phyloP scores from a whole-genome alignment of 768 basidiomycete species.

The Lactarius hatsudake region DNA sequence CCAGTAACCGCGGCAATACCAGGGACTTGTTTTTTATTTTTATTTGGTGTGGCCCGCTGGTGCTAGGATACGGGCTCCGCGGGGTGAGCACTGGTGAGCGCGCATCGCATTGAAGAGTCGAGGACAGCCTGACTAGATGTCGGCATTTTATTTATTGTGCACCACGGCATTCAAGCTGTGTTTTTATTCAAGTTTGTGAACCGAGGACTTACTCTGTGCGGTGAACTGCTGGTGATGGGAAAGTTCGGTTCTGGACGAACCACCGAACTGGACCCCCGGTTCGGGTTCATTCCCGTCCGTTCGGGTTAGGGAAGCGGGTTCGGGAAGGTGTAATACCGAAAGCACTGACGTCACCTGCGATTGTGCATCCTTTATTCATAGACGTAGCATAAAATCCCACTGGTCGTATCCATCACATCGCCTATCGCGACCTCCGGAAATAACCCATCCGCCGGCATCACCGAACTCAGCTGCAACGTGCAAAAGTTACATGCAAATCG shows the following conservation, averaged over 20 bases:
- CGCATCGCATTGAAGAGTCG: too few relatives aligned
- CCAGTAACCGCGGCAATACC: background rate
- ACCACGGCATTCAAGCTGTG: too few relatives aligned
- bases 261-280: too few relatives aligned
- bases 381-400: constrained; percentile 37
- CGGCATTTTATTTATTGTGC: background rate
- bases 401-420: constrained; percentile 35
- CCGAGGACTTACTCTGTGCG: too few relatives aligned
- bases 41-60: background rate
- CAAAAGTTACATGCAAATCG: too few relatives aligned
- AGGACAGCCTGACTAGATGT: background rate
- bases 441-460: constrained; percentile 33
- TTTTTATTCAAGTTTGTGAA: too few relatives aligned
- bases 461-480: constrained; percentile 30
- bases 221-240: too few relatives aligned
- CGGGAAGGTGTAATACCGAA: too few relatives aligned
- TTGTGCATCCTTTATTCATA: constrained; percentile 32
- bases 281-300: too few relatives aligned
- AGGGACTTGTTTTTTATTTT: background rate
- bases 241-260: too few relatives aligned
- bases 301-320: too few relatives aligned
- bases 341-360: too few relatives aligned
- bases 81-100: background rate
- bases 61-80: background rate
- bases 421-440: constrained; percentile 29